A percentile compares a stretch with the other conserved stretches of the same genome.
Conservation (phyloP, 495 filamentous ascomycete species). For the Apiosordaria backusii region DNA sequence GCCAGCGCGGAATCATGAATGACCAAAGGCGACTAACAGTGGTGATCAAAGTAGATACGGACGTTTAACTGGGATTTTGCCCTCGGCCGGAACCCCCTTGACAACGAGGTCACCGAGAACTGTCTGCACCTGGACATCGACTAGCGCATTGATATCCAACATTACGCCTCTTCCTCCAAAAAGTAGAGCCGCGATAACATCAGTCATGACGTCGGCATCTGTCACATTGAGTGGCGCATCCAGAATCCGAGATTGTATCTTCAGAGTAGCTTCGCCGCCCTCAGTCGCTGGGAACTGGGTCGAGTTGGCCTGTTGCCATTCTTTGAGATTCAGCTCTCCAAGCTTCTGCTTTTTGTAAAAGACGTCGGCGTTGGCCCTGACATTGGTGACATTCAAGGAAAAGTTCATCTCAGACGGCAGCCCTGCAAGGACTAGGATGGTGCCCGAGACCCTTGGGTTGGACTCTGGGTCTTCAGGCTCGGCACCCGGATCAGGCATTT, state of each 20-base stretch:
- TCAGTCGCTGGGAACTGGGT: constrained; percentile 54
- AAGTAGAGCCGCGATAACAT: constrained; percentile 69
- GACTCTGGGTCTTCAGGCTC: constrained; percentile 70
- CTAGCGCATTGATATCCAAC: constrained; percentile 70
- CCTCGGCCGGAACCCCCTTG: constrained; percentile 78
- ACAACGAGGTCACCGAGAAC: constrained; percentile 74
- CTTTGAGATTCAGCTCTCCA: constrained; percentile 66
- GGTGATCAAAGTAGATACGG: constrained; percentile 46
- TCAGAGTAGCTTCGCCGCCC: constrained; percentile 54
- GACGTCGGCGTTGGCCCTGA: constrained; percentile 74
- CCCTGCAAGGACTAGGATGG: constrained; percentile 68
- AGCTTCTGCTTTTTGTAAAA: constrained; percentile 71
- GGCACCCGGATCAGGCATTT: constrained; percentile 71
- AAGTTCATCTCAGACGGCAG: constrained; percentile 86
- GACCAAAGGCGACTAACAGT: constrained; percentile 47
- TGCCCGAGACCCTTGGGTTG: constrained; percentile 73
- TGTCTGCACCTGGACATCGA: constrained; percentile 77
- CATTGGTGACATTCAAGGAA: constrained; percentile 64
- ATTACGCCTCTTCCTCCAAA: constrained; percentile 63
- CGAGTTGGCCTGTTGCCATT: constrained; percentile 88
- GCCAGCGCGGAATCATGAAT: constrained; percentile 12
- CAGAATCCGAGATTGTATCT: constrained; percentile 69
- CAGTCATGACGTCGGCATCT: constrained; percentile 66
- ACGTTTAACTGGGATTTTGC: constrained; percentile 85
- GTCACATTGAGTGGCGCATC: constrained; percentile 79